Percentiles rank a stretch among this genome's conserved stretches.
Evolutionary conservation across 371 early-diverging fungal genomes (phyloP).

Genomic region (Actinomortierella wolfii): DNA sequence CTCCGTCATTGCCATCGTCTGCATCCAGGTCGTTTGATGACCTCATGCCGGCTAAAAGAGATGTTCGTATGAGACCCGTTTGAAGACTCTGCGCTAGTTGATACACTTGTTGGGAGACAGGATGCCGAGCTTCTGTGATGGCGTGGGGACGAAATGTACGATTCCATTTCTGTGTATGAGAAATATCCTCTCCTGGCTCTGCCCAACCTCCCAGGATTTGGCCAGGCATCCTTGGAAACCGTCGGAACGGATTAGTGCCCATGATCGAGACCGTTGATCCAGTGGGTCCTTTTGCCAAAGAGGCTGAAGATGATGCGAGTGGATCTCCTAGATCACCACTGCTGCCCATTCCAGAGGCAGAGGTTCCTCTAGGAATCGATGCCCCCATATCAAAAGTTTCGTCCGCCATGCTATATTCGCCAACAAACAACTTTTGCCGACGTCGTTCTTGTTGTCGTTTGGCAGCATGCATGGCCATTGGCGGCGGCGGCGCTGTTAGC

Average conservation of each 20-base stretch:
- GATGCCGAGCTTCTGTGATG: too few species aligned
- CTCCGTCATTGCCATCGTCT: too few species aligned
- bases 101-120: conserved; percentile 16
- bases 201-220: conserved; percentile 30
- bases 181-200: background rate
- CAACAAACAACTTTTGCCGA: conserved; percentile 41
- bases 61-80: conserved; percentile 12
- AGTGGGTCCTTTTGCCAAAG: background rate
- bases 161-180: too few species aligned
- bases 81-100: conserved; percentile 27
- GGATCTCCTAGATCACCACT: too few species aligned
- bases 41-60: too few species aligned
- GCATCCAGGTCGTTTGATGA: too few species aligned
- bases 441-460: conserved; percentile 36
- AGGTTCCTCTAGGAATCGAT: too few species aligned
- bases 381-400: too few species aligned
- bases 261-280: background rate
- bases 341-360: too few species aligned
- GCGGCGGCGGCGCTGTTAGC: conserved; percentile 39
- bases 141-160: too few species aligned
- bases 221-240: conserved; percentile 22
- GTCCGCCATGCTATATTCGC: conserved; percentile 34
- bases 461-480: conserved; percentile 32
- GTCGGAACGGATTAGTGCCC: conserved; percentile 35
- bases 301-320: too few species aligned